Evolutionary conservation across 768 basidiomycete genomes (phyloP).

Genomic region (Lyophyllum atratum): DNA sequence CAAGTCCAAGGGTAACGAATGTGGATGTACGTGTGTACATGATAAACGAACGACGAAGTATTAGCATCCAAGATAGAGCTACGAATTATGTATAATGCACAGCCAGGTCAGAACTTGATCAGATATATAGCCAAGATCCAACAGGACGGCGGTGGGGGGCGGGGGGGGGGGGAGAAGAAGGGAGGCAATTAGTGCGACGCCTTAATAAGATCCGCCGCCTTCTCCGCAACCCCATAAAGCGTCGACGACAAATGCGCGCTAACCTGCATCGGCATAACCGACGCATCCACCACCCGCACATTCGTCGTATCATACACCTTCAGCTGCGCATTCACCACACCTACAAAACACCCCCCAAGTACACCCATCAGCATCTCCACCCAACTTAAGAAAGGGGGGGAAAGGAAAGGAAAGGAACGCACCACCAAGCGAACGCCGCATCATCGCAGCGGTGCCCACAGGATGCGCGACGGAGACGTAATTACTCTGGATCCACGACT

Average conservation of each 20-base stretch:
- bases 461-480: slow-evolving; percentile 52
- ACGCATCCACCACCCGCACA: slow-evolving; percentile 55
- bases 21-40: no score
- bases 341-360: slow-evolving; percentile 28
- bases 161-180: no score
- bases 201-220: slow-evolving; percentile 54
- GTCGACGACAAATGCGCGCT: slow-evolving; percentile 49
- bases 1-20: no score
- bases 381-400: not conserved
- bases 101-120: no score
- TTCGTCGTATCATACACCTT: slow-evolving; percentile 49
- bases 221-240: slow-evolving; percentile 57
- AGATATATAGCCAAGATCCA: no score
- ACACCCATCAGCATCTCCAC: no score
- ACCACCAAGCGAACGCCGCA: slow-evolving; percentile 39
- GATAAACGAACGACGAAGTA: no score
- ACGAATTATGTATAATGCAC: no score
- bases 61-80: no score
- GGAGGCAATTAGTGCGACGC: slow-evolving; percentile 27
- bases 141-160: no score
- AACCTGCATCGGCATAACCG: slow-evolving; percentile 48
- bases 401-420: slow-evolving; percentile 7
- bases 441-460: slow-evolving; percentile 49
- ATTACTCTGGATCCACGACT: slow-evolving; percentile 42
- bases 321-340: slow-evolving; percentile 48